Conservation (phyloP, 2,329 filamentous ascomycete species). For the Colletotrichum caudatum region DNA sequence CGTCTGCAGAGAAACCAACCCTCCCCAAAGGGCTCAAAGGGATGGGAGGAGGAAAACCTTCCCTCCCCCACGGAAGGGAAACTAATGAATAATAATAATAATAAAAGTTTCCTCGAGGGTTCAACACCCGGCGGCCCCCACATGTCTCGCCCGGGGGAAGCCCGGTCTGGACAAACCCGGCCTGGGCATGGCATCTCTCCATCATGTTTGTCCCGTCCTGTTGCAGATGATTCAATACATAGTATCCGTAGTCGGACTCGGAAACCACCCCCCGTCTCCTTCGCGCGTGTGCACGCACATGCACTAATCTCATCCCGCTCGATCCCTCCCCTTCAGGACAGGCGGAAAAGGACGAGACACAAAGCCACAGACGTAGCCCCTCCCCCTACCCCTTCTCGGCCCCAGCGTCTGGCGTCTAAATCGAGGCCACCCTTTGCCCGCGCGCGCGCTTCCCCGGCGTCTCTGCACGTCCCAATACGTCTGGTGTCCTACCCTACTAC, state of each 20-base stretch:
- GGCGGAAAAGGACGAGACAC: too few relatives aligned
- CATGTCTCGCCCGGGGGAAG: neutral
- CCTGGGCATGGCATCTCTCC: neutral
- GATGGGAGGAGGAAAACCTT: neutral
- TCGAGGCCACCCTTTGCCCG: neutral
- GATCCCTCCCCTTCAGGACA: neutral
- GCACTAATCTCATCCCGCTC: neutral
- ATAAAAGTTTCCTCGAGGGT: neutral
- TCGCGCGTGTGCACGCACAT: too few relatives aligned
- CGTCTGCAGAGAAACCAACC: neutral
- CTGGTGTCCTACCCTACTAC: neutral
- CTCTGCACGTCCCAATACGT: neutral
- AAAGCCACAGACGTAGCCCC: neutral
- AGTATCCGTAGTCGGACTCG: too few relatives aligned
- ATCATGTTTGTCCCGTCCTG: too few relatives aligned
- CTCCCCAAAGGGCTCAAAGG: neutral
- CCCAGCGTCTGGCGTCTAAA: conserved; percentile 4
- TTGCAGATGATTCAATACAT: neutral
- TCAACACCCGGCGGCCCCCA: neutral
- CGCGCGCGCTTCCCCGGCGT: conserved; percentile 4
- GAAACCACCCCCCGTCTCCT: too few relatives aligned
- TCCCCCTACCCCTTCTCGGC: neutral
- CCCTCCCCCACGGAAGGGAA: neutral
- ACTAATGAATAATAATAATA: too few relatives aligned
- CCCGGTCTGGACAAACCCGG: neutral